Conservation (phyloP, 2,329 filamentous ascomycete genomes). For the Zasmidium cellare region DNA sequence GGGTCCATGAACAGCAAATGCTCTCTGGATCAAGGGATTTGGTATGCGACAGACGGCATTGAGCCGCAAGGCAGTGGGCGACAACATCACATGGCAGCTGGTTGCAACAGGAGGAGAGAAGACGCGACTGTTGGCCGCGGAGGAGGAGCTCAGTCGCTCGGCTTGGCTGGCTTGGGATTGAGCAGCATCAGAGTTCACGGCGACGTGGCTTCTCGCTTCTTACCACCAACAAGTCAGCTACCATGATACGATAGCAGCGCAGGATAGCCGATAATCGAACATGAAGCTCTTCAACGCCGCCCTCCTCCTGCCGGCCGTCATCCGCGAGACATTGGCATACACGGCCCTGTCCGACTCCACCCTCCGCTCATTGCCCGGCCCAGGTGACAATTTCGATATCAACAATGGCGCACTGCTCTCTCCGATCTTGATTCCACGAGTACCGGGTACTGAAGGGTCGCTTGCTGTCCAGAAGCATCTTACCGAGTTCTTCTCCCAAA, state of each 20-base stretch:
- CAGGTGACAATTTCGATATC: constrained; percentile 70
- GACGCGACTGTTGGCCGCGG: not conserved
- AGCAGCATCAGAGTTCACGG: not conserved
- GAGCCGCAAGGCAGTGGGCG: constrained; percentile 16
- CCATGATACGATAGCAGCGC: not conserved
- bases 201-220: constrained; percentile 1
- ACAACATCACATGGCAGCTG: constrained; percentile 25
- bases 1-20: too few relatives aligned
- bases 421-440: constrained; percentile 83
- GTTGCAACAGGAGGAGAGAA: constrained; percentile 4
- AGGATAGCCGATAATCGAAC: not conserved
- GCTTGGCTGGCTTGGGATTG: not conserved
- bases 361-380: constrained; percentile 69
- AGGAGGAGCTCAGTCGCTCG: not conserved
- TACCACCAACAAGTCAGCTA: not conserved
- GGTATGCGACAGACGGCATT: not conserved
- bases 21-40: not conserved
- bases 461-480: constrained; percentile 76
- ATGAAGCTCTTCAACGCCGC: constrained; percentile 24
- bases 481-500: constrained; percentile 71
- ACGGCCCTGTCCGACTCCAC: constrained; percentile 71
- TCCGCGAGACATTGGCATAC: constrained; percentile 48
- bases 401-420: constrained; percentile 72
- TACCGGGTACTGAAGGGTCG: constrained; percentile 81
- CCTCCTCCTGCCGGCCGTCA: constrained; percentile 33